Base-by-base conservation (phyloP, 2,329 filamentous ascomycete genomes). In the Cadophora sp. region DNA sequence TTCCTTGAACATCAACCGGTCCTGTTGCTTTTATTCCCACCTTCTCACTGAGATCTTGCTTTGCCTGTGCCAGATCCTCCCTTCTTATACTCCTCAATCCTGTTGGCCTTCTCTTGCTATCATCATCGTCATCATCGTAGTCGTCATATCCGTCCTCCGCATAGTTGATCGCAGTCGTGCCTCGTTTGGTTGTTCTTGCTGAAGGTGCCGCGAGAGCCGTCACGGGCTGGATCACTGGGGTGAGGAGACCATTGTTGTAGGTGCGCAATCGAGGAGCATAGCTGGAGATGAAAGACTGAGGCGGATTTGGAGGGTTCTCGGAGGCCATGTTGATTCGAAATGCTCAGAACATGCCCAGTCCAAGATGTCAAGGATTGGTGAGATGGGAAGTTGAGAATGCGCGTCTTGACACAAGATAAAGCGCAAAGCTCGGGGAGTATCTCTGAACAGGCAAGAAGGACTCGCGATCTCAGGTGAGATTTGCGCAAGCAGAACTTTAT, bases 141-240 rank as follows among this genome's bases (percentile, higher is more conserved):
- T 95, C 94, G 73, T 97, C 95, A 77, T 91, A 97, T 58, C 94
- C 94, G 79, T 98, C 95, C 79, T 99, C 96, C 27, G 96, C 95
- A 78, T 99, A 99, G 82, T 97, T 99, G 81, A 98, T 96, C 71
- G 95, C 92, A 40, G 93, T 96, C 1, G 96, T 98, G 67, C 96
- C 96, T 80, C 96, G 91, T 83, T 99, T 98, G 9, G 96, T 98
- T n/a, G 92, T 97, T 78, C 95, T 89, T 75, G 92, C 86, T 68
- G 87, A 83, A 48, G 91, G 87, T 27, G 89, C 90, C 2, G 87
- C 80, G n/a, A 88, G 86, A 67, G 84, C 84, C 73, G 90, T 86
- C 70, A 89, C 89, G 65, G 87, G 86, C 71, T 91, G 92, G 70
- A 95, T 87, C 70, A 96, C 89, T 43, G 95, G 94, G 27, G 92